Evolutionary conservation across 2,329 filamentous ascomycete genomes (phyloP).

Genomic region (Cadophora malorum): DNA sequence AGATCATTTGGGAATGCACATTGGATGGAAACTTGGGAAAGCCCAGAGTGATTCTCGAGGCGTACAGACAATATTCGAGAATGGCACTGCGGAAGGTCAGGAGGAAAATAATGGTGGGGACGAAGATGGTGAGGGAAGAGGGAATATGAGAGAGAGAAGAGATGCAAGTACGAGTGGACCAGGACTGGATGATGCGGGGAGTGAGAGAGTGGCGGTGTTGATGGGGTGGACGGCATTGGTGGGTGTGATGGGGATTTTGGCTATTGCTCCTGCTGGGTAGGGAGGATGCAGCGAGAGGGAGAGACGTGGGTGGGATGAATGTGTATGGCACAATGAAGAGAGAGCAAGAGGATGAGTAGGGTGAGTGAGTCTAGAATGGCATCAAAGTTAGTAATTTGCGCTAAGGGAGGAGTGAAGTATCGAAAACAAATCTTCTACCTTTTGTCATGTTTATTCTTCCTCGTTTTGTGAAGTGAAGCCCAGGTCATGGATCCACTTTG

Average conservation of each 20-base stretch:
- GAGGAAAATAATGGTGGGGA: background rate
- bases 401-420: too few species aligned
- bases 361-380: too few species aligned
- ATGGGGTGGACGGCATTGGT: slow-evolving; percentile 11
- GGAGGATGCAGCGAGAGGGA: background rate
- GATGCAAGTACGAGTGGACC: background rate
- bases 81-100: background rate
- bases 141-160: background rate
- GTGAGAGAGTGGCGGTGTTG: background rate
- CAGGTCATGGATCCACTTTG: too few species aligned
- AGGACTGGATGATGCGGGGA: background rate
- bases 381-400: too few species aligned
- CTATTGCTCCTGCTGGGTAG: slow-evolving; percentile 9
- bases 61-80: background rate
- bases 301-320: background rate
- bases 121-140: background rate
- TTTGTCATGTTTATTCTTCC: too few species aligned
- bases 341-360: too few species aligned
- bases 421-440: too few species aligned
- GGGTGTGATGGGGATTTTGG: background rate
- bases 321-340: background rate
- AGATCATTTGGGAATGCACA: too few species aligned
- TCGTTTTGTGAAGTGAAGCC: too few species aligned
- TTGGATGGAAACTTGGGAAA: background rate
- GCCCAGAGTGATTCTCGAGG: background rate